phyloP scores from a whole-genome alignment of 805 yeast species.

The Pichia paraexigua region DNA sequence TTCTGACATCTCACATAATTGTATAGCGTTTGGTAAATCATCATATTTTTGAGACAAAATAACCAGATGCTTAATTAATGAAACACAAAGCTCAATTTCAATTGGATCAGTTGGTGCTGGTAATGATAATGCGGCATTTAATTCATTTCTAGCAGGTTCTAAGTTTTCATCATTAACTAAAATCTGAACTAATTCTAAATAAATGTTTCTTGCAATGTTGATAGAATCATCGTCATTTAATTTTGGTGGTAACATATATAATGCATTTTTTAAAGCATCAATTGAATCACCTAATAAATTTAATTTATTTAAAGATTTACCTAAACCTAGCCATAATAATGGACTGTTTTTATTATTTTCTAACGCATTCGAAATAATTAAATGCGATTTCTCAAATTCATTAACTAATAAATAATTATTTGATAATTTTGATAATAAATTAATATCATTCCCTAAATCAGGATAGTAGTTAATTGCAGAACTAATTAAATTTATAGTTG shows the following conservation, averaged over 20 bases:
- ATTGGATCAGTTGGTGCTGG: constrained; percentile 32
- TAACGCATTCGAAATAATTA: constrained; percentile 15
- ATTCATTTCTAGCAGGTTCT: constrained; percentile 42
- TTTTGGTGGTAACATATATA: constrained; percentile 34
- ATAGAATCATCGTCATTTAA: constrained; percentile 28
- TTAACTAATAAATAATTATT: constrained; percentile 42
- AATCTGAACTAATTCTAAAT: constrained; percentile 49
- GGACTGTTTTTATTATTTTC: constrained; percentile 28
- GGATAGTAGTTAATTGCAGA: constrained; percentile 32
- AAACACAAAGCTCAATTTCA: constrained; percentile 35
- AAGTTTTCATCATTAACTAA: constrained; percentile 43
- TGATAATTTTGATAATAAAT: constrained; percentile 42
- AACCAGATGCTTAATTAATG: constrained; percentile 28
- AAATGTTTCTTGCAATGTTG: constrained; percentile 44
- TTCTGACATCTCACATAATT: constrained; percentile 42
- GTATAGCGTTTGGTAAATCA: constrained; percentile 41
- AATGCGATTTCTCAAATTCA: constrained; percentile 45
- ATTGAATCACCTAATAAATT: constrained; percentile 40
- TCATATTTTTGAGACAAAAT: constrained; percentile 44
- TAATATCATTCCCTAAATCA: constrained; percentile 31
- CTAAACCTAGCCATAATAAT: constrained; percentile 39
- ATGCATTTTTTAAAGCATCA: constrained; percentile 37
- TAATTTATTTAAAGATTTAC: constrained; percentile 39
- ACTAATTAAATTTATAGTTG: constrained; percentile 34
- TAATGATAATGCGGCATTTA: constrained; percentile 41